Evolutionary conservation across 2,329 filamentous ascomycete species (phyloP).

Genomic region (Pseudocercospora fuligena): DNA sequence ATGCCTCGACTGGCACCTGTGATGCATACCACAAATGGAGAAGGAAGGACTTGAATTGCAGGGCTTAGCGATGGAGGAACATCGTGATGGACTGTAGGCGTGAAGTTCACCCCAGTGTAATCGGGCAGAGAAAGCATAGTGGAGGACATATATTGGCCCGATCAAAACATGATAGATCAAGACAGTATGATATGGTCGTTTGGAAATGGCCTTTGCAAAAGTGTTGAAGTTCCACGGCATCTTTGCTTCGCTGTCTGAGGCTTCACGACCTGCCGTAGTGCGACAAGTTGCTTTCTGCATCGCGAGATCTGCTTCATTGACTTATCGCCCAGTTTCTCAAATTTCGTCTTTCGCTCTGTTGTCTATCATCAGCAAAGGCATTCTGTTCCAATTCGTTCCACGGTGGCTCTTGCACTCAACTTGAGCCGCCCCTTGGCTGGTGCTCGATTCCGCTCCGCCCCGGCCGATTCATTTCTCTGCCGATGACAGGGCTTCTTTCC

Average conservation of each 20-base stretch:
- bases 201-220: background rate
- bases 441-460: background rate
- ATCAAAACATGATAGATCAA: background rate
- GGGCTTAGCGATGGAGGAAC: conserved; percentile 12
- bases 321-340: background rate
- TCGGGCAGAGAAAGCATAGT: conserved; percentile 2
- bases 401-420: too few relatives aligned
- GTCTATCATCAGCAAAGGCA: too few relatives aligned
- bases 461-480: background rate
- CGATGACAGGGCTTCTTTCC: background rate
- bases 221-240: background rate
- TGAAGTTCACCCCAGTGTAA: conserved; percentile 14
- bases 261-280: background rate
- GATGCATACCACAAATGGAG: conserved; percentile 38
- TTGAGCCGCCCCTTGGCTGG: background rate
- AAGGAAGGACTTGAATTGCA: conserved; percentile 1
- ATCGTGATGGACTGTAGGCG: background rate
- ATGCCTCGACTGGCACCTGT: conserved; percentile 43
- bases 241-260: background rate
- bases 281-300: background rate
- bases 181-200: background rate
- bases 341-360: background rate
- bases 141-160: background rate
- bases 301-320: background rate
- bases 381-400: too few relatives aligned